These are phyloP conservation scores for Labyrinthula sp. DNA, from an alignment of 352 stramenopile genomes.

Conservation along the genomic window DNA sequence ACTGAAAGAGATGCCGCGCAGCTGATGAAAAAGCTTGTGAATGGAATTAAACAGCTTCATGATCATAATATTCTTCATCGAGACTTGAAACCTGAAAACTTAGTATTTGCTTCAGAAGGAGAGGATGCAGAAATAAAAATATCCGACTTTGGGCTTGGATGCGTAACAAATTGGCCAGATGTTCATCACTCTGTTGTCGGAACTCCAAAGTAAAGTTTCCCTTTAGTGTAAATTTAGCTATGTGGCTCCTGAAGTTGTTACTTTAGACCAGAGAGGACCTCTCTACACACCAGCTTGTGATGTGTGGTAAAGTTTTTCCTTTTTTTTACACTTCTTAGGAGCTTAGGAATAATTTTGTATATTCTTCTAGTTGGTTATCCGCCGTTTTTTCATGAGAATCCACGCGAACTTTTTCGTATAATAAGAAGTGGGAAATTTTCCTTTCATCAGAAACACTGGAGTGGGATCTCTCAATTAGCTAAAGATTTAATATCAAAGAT, in stretches of 20 bases:
- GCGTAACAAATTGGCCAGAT: conserved; percentile 34
- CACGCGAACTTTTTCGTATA: conserved; percentile 55
- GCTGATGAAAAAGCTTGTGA: conserved; percentile 62
- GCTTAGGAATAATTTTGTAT: conserved; percentile 37
- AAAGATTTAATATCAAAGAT: conserved; percentile 59
- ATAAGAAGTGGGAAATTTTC: conserved; percentile 63
- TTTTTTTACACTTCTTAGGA: no score
- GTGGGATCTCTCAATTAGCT: conserved; percentile 52
- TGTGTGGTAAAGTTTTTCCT: conserved; percentile 51
- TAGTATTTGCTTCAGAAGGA: conserved; percentile 51
- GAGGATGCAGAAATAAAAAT: conserved; percentile 55
- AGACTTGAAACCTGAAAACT: conserved; percentile 65
- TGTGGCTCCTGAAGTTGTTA: conserved; percentile 73
- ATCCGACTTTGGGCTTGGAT: conserved; percentile 62
- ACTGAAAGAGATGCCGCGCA: conserved; percentile 75
- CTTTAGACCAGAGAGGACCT: conserved; percentile 37
- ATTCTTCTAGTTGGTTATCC: conserved; percentile 36
- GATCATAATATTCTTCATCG: conserved; percentile 65
- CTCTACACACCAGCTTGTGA: conserved; percentile 38
- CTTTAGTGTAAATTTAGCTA: no score
- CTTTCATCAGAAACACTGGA: conserved; percentile 48
- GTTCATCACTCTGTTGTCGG: conserved; percentile 28
- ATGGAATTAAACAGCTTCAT: conserved; percentile 71
- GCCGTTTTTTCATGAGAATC: conserved; percentile 35
- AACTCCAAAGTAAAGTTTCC: no score